These are phyloP conservation scores for Neophaeococcomyces mojaviensis DNA, from an alignment of 2,329 filamentous ascomycete genomes.

Conservation along the genomic window DNA sequence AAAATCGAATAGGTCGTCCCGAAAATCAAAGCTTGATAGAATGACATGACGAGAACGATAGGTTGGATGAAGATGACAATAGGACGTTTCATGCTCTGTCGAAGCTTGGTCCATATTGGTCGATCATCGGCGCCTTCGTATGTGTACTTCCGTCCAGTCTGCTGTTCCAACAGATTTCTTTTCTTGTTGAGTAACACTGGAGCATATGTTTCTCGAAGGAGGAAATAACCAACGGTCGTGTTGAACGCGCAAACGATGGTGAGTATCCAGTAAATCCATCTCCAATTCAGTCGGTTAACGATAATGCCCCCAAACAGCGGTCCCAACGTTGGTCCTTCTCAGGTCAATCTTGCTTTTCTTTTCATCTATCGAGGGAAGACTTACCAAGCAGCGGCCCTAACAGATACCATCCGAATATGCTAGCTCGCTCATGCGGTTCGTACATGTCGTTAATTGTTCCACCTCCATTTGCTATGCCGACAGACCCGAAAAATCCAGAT, in stretches of 20 bases:
- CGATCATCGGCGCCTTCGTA: constrained; percentile 18
- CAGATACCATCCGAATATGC: constrained; percentile 11
- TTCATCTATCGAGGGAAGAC: not conserved
- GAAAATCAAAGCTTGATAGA: constrained; percentile 7
- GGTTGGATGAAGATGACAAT: constrained; percentile 31
- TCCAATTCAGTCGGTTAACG: constrained; percentile 39
- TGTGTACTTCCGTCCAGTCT: constrained; percentile 10
- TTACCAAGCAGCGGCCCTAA: constrained; percentile 6
- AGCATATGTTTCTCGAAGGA: constrained; percentile 54
- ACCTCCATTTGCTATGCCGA: constrained; percentile 14
- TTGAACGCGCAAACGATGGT: constrained; percentile 36
- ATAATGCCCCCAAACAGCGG: constrained; percentile 38
- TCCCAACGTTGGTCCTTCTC: constrained; percentile 10
- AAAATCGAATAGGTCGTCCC: constrained; percentile 4
- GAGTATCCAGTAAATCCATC: constrained; percentile 43
- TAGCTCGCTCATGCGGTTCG: constrained; percentile 10
- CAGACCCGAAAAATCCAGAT: constrained; percentile 24
- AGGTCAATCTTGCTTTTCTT: not conserved
- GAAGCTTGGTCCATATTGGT: constrained; percentile 23
- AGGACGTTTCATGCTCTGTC: constrained; percentile 41
- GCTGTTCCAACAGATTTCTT: constrained; percentile 44
- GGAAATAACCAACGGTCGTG: constrained; percentile 51
- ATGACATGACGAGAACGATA: constrained; percentile 6
- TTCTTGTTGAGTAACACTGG: constrained; percentile 50
- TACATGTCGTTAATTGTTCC: constrained; percentile 14